Evolutionary conservation across 352 stramenopile genomes (phyloP), one percentile per base, ranked within the genome.

Genomic region (Pythium utonaiense): DNA sequence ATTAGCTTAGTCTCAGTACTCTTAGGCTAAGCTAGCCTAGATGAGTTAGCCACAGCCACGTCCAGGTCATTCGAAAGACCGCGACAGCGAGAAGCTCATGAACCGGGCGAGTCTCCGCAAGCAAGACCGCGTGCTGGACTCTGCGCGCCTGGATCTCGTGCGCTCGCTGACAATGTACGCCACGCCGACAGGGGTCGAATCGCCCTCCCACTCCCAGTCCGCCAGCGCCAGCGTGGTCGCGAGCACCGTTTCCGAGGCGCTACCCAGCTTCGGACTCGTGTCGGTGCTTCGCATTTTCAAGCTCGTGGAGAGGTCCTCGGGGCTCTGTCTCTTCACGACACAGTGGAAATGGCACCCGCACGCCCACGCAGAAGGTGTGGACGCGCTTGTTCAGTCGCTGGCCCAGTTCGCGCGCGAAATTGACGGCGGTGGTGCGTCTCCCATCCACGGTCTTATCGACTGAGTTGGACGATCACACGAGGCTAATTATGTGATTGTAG

Each of bases 321-420:
- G 81, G n/a, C 71, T 83, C 40, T 91, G 80, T 59, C 47, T 92
- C 31, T 94, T 91, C 65, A 84, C 80, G 28, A 68, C 86, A 41
- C 76, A 87, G 55, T 95, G 85, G 85, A 88, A 91, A 56, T 95
- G 85, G 85, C 71, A 89, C 34, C 67, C 80, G 19, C 75, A 91
- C 44, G 85, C 79, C 16, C 79, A 91, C 31, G 76, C 69, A 3
- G 81, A 93, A 36, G 83, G 82, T 16, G 70, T 91, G 13, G 78
- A 91, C 50, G 72, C 85, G 51, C 78, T 95, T 27, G 80, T 95
- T 24, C 80, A 91, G 67, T 89, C 79, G 34, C 89, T 95, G 56
- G 85, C 74, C 27, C 85, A 95, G 58, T 95, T 95, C 59, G 83
- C 83, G 8, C 77, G 85, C 14, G 85, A 95, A 72, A 91, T 95